phyloP scores from a whole-genome alignment of 352 stramenopile genomes.

The Phytophthora kernoviae region DNA sequence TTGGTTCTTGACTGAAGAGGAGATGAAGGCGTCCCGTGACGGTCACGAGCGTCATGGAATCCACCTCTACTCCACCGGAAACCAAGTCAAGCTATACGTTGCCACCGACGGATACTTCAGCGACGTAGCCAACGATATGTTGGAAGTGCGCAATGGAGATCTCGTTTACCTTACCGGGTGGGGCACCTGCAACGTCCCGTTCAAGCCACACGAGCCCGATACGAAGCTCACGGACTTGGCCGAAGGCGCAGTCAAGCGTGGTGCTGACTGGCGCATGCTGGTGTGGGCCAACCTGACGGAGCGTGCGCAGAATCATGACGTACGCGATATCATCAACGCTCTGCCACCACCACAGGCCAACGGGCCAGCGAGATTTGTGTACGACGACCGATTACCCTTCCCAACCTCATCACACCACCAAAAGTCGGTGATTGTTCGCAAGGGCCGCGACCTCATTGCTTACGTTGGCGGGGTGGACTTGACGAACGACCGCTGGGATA shows the following conservation, averaged over 20 bases:
- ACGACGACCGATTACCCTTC: constrained; percentile 56
- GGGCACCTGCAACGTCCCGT: constrained; percentile 54
- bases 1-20: constrained; percentile 55
- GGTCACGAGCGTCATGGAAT: constrained; percentile 36
- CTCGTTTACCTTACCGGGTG: constrained; percentile 56
- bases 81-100: constrained; percentile 43
- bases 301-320: constrained; percentile 38
- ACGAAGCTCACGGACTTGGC: constrained; percentile 38
- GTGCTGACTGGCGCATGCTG: constrained; percentile 48
- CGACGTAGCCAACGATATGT: constrained; percentile 43
- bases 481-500: constrained; percentile 55
- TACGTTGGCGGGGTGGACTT: constrained; percentile 56
- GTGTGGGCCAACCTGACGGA: constrained; percentile 58
- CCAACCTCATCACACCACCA: constrained; percentile 57
- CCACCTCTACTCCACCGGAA: constrained; percentile 37
- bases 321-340: constrained; percentile 49
- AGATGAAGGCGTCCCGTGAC: constrained; percentile 46
- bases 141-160: constrained; percentile 8
- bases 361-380: constrained; percentile 39
- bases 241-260: constrained; percentile 27
- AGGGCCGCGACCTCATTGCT: constrained; percentile 28
- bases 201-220: constrained; percentile 34
- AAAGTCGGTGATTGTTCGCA: constrained; percentile 58
- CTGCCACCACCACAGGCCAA: constrained; percentile 18
- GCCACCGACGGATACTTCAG: constrained; percentile 46